These are phyloP conservation scores for Anisodus acutangulus DNA, from an alignment of 257 asterid genomes.

Conservation along the genomic window DNA sequence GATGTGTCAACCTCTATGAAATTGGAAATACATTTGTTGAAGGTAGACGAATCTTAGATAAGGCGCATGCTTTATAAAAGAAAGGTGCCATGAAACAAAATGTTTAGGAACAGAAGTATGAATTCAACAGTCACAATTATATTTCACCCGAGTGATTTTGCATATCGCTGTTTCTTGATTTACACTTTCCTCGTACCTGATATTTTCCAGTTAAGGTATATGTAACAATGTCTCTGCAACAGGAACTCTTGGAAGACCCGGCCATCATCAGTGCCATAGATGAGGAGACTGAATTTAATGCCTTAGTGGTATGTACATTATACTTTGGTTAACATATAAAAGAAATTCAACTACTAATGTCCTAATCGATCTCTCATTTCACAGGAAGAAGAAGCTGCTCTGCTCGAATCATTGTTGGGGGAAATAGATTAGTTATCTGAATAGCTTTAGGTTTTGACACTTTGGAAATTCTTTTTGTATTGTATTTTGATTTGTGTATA, in stretches of 20 bases:
- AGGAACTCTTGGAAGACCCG: constrained; percentile 96
- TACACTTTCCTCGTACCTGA: not conserved
- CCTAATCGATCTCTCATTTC: constrained; percentile 17
- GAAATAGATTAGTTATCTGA: constrained; percentile 44
- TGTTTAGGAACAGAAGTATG: not conserved
- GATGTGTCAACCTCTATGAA: not conserved
- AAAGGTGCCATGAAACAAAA: not conserved
- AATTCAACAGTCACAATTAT: not conserved
- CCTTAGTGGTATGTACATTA: constrained; percentile 74
- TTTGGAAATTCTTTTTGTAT: not conserved
- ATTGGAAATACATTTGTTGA: not conserved
- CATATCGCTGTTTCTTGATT: not conserved
- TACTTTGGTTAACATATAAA: constrained; percentile 31
- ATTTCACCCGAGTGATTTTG: not conserved
- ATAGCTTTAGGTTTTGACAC: constrained; percentile 9
- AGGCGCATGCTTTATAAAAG: not conserved
- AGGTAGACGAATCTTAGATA: not conserved
- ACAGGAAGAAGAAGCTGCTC: constrained; percentile 97
- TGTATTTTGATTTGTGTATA: constrained; percentile 12
- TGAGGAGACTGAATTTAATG: constrained; percentile 98
- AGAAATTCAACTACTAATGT: constrained; percentile 22
- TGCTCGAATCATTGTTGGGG: constrained; percentile 83
- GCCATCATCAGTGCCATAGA: constrained; percentile 79
- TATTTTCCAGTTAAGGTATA: not conserved
- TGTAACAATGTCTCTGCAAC: constrained; percentile 24